Evolutionary conservation across 2,329 filamentous ascomycete genomes (phyloP), one percentile per base, ranked within the genome.

Genomic region (Cladosporium colombiae): DNA sequence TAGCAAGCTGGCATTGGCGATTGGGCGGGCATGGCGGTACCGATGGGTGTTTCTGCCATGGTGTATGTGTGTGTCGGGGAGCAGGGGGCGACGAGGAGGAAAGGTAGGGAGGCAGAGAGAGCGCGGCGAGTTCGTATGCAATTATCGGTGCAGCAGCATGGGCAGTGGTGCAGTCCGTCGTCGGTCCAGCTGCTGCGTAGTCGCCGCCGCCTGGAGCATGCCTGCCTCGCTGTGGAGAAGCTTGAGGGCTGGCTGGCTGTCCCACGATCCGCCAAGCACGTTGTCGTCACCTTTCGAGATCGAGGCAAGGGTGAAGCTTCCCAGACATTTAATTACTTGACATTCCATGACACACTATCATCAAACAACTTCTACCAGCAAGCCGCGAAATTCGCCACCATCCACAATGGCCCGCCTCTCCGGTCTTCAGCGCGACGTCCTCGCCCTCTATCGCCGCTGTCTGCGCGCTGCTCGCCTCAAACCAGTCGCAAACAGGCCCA

Each of bases 391-490:
- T 6, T 23, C 21, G 18, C n/a, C 46, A 27, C n/a, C 13, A 8
- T 4, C n/a, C 10, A 27, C 27, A 29, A 52, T 62, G 60, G 64
- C 52, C 44, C 85, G 88, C 72, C 82, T 93, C 29, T 96, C 93
- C 8, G 95, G 95, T 40, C 83, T 98, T n/a, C 94, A 98, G 77
- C 89, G 87, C 73, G 92, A 97, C 74, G 94, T 97, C 3, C 79
- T 98, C 61, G 84, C 88, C 37, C 86, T 99, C 16, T 99, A 98
- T 77, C 88, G 94, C 66, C 86, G 88, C 75, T 98, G 94, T 74
- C 82, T 99, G 29, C 87, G 93, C 67, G 91, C 91, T 74, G 88
- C 90, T 66, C 87, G 89, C 67, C 89, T 88, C 74, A 98, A 99
- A 78, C 92, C 93, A 59, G 76, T 80, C 72, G 63, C 66, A 2